These are phyloP conservation scores for Clonostachys chloroleuca DNA, from an alignment of 2,329 filamentous ascomycete genomes.

Conservation along the genomic window DNA sequence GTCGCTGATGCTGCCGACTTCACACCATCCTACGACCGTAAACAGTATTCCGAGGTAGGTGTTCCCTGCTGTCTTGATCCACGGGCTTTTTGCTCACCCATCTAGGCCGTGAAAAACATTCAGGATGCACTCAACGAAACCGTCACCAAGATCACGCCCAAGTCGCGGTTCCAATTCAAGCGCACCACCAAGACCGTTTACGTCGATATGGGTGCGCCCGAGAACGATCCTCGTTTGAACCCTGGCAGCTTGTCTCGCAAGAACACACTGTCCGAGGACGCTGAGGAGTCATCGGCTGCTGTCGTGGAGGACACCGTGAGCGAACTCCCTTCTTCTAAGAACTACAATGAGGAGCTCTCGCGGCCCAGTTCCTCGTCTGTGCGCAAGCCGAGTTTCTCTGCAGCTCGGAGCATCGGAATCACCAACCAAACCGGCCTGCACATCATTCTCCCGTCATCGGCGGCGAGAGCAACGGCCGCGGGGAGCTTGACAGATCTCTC, in stretches of 20 bases:
- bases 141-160: conserved; percentile 64
- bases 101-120: conserved; percentile 68
- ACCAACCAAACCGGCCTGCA: conserved; percentile 63
- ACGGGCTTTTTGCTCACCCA: background rate
- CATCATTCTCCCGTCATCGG: conserved; percentile 71
- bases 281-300: conserved; percentile 4
- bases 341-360: conserved; percentile 16
- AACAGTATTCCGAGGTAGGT: conserved; percentile 73
- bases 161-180: conserved; percentile 80
- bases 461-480: conserved; percentile 66
- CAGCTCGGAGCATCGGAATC: conserved; percentile 58
- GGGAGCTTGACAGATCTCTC: conserved; percentile 67
- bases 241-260: conserved; percentile 25
- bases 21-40: conserved; percentile 85
- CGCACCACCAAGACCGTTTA: conserved; percentile 17
- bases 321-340: conserved; percentile 29
- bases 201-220: conserved; percentile 35
- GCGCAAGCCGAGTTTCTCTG: conserved; percentile 60
- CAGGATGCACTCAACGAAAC: conserved; percentile 73
- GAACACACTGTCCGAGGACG: conserved; percentile 3
- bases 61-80: background rate
- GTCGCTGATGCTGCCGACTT: conserved; percentile 80
- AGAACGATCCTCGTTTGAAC: conserved; percentile 36
- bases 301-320: conserved; percentile 13
- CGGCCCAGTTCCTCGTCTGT: conserved; percentile 30